A percentile compares a stretch with the other conserved stretches of the same genome.
phyloP scores from a whole-genome alignment of 352 stramenopile species.

The Phytophthora crassamura region DNA sequence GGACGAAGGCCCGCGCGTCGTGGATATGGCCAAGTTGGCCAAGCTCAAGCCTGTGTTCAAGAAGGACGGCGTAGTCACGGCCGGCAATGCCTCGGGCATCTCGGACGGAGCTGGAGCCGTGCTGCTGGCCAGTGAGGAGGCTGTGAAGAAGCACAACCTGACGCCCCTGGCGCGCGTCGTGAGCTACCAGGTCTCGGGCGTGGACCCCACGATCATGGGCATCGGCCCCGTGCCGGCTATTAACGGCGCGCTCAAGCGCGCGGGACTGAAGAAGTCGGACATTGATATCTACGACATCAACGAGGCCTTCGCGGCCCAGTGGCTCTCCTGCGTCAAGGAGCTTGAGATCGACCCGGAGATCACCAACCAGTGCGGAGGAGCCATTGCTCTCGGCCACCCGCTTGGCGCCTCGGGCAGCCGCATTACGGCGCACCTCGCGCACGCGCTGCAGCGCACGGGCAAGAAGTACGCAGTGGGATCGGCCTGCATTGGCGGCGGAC shows the following conservation, averaged over 20 bases:
- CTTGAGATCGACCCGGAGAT: constrained; percentile 95
- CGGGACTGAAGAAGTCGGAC: constrained; percentile 91
- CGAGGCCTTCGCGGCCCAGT: constrained; percentile 98
- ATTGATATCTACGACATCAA: constrained; percentile 99
- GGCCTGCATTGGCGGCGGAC: constrained; percentile 98
- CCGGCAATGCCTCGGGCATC: constrained; percentile 96
- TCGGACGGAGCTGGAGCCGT: constrained; percentile 96
- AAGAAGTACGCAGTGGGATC: constrained; percentile 96
- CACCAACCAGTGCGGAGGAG: constrained; percentile 95
- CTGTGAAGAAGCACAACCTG: constrained; percentile 93
- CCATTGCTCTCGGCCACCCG: constrained; percentile 97
- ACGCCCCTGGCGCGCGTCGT: constrained; percentile 94
- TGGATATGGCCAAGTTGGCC: constrained; percentile 85
- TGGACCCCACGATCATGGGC: constrained; percentile 97
- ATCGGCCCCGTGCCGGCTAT: constrained; percentile 98
- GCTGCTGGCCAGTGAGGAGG: constrained; percentile 94
- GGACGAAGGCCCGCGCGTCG: constrained; percentile 83
- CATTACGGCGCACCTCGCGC: constrained; percentile 92
- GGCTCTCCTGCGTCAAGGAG: constrained; percentile 96
- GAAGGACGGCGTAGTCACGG: constrained; percentile 97
- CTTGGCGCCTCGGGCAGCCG: constrained; percentile 94
- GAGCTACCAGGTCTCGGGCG: constrained; percentile 93
- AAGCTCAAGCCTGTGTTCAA: constrained; percentile 98
- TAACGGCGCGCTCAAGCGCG: constrained; percentile 87
- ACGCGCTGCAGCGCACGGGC: constrained; percentile 83